These are phyloP conservation scores for Toxicodendron radicans DNA, from an alignment of 345 rosid genomes.

Conservation along the genomic window DNA sequence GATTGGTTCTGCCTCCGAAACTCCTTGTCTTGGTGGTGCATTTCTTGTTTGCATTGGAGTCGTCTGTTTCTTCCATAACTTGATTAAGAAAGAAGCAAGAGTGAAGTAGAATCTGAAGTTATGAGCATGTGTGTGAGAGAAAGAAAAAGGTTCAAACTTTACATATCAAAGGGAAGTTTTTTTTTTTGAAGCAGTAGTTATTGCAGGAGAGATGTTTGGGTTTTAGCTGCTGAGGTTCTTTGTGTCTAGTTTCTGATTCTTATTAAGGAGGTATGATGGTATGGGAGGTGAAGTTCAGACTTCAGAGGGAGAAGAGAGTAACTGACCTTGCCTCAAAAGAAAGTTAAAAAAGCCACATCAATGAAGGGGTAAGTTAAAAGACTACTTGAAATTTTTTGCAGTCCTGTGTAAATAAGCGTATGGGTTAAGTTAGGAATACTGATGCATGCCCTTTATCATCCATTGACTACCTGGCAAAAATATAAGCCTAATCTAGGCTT, in stretches of 20 bases:
- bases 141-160: conserved; percentile 24
- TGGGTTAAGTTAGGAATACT: background rate
- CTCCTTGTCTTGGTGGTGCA: conserved; percentile 41
- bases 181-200: conserved; percentile 31
- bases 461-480: conserved; percentile 36
- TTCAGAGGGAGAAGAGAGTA: conserved; percentile 16
- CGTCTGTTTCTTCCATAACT: conserved; percentile 67
- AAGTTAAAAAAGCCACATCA: conserved; percentile 31
- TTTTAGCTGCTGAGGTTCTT: conserved; percentile 27
- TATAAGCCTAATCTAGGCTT: conserved; percentile 12
- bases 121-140: conserved; percentile 18
- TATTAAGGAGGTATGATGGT: conserved; percentile 1
- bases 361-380: conserved; percentile 16
- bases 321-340: conserved; percentile 33
- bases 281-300: conserved; percentile 24
- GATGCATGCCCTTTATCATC: conserved; percentile 19
- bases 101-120: conserved; percentile 6
- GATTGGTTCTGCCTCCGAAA: conserved; percentile 45
- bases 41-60: conserved; percentile 43
- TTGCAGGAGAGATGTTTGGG: conserved; percentile 19
- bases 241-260: conserved; percentile 24
- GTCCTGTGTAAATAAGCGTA: background rate
- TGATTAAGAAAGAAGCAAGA: conserved; percentile 17
- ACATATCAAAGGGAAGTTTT: conserved; percentile 23
- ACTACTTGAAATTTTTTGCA: conserved; percentile 22